phyloP scores from a whole-genome alignment of 2,329 filamentous ascomycete species.

The Fusarium duplospermum region DNA sequence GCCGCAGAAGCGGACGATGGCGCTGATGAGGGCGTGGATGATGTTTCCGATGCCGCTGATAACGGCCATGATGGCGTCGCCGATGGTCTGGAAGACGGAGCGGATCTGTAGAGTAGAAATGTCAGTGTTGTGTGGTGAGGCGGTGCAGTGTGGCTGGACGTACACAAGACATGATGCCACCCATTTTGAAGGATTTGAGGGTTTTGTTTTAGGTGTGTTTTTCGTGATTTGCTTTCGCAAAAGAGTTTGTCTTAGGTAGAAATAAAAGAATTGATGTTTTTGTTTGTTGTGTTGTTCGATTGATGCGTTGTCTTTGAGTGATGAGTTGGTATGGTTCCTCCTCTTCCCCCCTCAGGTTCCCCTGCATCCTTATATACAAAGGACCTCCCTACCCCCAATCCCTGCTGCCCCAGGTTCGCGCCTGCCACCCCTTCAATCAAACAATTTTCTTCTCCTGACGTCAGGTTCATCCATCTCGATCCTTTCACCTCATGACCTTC shows the following conservation, averaged over 20 bases:
- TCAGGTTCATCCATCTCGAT: constrained; percentile 26
- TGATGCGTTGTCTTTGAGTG: constrained; percentile 2
- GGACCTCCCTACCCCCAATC: not conserved
- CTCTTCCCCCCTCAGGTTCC: not conserved
- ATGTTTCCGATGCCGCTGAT: constrained; percentile 74
- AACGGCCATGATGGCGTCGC: constrained; percentile 74
- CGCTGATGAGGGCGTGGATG: constrained; percentile 74
- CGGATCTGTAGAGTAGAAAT: no score
- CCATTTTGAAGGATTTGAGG: constrained; percentile 66
- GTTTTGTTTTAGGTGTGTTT: constrained; percentile 23
- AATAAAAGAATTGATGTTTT: not conserved
- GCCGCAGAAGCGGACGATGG: constrained; percentile 72
- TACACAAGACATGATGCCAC: constrained; percentile 87
- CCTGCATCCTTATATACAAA: constrained; percentile 30
- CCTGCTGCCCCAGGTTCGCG: constrained; percentile 1
- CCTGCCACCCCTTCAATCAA: constrained; percentile 21
- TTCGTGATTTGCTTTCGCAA: constrained; percentile 1
- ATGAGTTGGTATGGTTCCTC: not conserved
- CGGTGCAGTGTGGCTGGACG: constrained; percentile 50
- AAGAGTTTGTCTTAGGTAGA: not conserved
- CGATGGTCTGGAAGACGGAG: constrained; percentile 72
- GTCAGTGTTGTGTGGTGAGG: no score
- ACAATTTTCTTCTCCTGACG: constrained; percentile 22
- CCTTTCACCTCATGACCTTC: constrained; percentile 30
- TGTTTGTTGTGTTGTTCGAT: constrained; percentile 16